These are phyloP conservation scores for Ogataea haglerorum DNA, from an alignment of 805 yeast species.

Conservation along the genomic window DNA sequence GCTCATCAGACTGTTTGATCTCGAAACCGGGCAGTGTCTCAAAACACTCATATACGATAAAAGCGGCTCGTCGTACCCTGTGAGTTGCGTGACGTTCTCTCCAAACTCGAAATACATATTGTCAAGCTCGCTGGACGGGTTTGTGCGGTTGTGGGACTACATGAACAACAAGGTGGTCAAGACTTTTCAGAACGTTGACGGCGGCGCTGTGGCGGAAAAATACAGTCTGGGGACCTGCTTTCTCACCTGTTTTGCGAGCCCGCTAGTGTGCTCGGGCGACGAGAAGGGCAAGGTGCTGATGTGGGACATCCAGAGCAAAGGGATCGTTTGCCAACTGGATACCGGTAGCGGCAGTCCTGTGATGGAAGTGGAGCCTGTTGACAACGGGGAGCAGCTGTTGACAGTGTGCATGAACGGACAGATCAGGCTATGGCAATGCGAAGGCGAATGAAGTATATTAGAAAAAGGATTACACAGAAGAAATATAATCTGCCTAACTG, in stretches of 20 bases:
- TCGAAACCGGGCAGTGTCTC: constrained; percentile 85
- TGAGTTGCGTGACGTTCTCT: constrained; percentile 66
- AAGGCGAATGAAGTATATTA: constrained; percentile 11
- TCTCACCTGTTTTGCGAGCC: constrained; percentile 34
- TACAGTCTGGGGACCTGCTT: constrained; percentile 53
- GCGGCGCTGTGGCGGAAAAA: constrained; percentile 43
- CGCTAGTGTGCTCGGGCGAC: constrained; percentile 58
- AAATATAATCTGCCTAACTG: constrained; percentile 15
- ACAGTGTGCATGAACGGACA: constrained; percentile 32
- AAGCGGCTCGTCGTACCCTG: constrained; percentile 71
- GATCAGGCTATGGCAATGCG: constrained; percentile 25
- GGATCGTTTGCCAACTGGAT: constrained; percentile 34
- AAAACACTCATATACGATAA: constrained; percentile 83
- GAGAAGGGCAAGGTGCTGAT: constrained; percentile 51
- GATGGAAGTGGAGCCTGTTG: constrained; percentile 39
- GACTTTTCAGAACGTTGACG: constrained; percentile 39
- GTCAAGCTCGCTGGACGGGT: constrained; percentile 79
- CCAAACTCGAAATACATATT: constrained; percentile 79
- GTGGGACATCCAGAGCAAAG: constrained; percentile 67
- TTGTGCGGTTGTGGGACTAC: constrained; percentile 80
- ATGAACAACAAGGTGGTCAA: constrained; percentile 76
- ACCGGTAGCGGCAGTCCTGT: constrained; percentile 24
- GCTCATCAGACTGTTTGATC: constrained; percentile 80
- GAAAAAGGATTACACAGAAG: constrained; percentile 19
- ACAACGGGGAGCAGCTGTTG: constrained; percentile 37